phyloP scores from a whole-genome alignment of 768 basidiomycete genomes.

The Ramaria rubella region DNA sequence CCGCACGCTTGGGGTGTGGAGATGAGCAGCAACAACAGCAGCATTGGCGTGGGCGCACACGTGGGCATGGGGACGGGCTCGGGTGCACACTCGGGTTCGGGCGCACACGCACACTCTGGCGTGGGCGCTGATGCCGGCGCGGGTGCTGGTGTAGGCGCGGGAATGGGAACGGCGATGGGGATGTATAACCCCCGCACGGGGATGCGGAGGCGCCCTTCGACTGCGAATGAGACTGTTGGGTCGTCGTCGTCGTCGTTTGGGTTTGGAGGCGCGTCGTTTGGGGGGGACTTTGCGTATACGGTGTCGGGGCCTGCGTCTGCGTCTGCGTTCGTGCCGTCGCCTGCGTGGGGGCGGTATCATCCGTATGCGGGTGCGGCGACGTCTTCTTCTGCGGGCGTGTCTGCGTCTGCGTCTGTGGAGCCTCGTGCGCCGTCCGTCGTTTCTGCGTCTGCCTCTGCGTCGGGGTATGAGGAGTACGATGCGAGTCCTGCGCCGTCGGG shows the following conservation, averaged over 20 bases:
- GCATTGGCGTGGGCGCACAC: not conserved
- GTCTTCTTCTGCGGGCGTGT: too few species aligned
- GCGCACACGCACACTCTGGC: too few species aligned
- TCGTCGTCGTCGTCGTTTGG: not conserved
- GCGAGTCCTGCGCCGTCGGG: too few species aligned
- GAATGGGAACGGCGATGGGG: too few species aligned
- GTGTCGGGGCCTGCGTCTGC: not conserved
- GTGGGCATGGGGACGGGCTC: not conserved
- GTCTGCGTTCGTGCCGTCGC: constrained; percentile 62
- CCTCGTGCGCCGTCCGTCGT: constrained; percentile 21
- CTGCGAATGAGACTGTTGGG: not conserved
- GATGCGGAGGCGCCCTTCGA: not conserved
- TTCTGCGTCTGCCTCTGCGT: not conserved
- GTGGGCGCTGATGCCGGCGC: too few species aligned
- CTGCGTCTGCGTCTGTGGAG: constrained; percentile 42
- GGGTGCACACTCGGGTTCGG: not conserved
- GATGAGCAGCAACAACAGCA: not conserved
- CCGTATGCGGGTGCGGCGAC: too few species aligned
- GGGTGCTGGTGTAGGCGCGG: too few species aligned
- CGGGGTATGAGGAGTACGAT: constrained; percentile 52
- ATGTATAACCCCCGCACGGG: too few species aligned
- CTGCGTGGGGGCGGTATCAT: constrained; percentile 63
- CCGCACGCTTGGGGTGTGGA: not conserved
- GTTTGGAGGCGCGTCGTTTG: not conserved
- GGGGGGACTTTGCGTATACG: not conserved